Conservation (phyloP, 1,139 yeast species). For the Trichomonascaceae sp. region DNA sequence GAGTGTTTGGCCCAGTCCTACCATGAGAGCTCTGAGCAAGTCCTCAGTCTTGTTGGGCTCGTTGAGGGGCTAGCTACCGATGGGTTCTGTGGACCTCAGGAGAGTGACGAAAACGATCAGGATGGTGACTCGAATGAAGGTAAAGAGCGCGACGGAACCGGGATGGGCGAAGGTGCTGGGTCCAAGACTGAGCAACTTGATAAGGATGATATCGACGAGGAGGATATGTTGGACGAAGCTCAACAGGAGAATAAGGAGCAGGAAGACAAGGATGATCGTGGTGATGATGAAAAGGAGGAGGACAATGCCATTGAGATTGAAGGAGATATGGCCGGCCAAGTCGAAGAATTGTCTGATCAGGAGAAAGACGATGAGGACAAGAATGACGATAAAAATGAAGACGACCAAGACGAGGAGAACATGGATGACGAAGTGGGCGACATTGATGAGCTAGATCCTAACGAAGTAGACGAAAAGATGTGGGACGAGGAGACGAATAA, state of each 20-base stretch:
- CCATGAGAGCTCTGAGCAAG: slow-evolving; percentile 30
- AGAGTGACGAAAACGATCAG: slow-evolving; percentile 43
- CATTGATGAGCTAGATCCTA: slow-evolving; percentile 81
- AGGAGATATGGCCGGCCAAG: slow-evolving; percentile 92
- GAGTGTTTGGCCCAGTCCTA: slow-evolving; percentile 4
- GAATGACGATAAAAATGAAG: slow-evolving; percentile 39
- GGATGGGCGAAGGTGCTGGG: slow-evolving; percentile 94
- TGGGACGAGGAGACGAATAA: slow-evolving; percentile 93
- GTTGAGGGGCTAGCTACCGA: slow-evolving; percentile 27
- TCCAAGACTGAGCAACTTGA: slow-evolving; percentile 60
- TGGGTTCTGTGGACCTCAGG: slow-evolving; percentile 86
- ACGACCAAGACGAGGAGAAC: slow-evolving; percentile 43
- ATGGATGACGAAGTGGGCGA: slow-evolving; percentile 87
- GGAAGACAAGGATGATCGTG: slow-evolving; percentile 47
- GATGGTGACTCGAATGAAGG: slow-evolving; percentile 36
- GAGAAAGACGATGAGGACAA: slow-evolving; percentile 49
- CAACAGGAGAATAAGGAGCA: slow-evolving; percentile 73
- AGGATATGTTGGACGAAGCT: slow-evolving; percentile 80
- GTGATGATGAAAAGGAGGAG: slow-evolving; percentile 40
- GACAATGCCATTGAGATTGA: slow-evolving; percentile 81
- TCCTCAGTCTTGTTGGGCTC: slow-evolving; percentile 17
- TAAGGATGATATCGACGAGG: slow-evolving; percentile 84
- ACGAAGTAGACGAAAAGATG: slow-evolving; percentile 95
- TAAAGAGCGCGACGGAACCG: slow-evolving; percentile 56
- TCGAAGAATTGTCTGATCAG: slow-evolving; percentile 56